phyloP scores from a whole-genome alignment of 2,329 filamentous ascomycete genomes.

The Zasmidium citrigriseum region DNA sequence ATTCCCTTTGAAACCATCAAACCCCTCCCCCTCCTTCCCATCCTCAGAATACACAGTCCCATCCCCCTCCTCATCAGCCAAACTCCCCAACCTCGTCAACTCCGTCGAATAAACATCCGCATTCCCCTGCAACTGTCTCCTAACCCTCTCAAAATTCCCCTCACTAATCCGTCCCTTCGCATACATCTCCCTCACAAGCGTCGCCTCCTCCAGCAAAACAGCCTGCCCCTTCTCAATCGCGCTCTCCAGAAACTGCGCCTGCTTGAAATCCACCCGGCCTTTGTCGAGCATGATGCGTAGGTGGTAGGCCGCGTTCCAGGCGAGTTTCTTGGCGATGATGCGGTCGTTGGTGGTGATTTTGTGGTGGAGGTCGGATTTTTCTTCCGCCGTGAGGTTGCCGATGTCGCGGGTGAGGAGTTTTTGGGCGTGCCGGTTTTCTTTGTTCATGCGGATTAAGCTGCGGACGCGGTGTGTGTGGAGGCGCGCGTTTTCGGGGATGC shows the following conservation, averaged over 20 bases:
- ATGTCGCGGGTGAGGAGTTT: conserved; percentile 6
- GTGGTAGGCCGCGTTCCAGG: conserved; percentile 25
- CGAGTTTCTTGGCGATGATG: conserved; percentile 23
- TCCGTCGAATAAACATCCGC: conserved; percentile 25
- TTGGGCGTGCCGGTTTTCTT: conserved; percentile 8
- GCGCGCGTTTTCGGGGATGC: conserved; percentile 13
- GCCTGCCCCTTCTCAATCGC: conserved; percentile 29
- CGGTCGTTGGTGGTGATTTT: conserved; percentile 16
- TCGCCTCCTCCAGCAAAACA: conserved; percentile 25
- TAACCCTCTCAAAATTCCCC: conserved; percentile 18
- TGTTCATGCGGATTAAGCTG: conserved; percentile 13
- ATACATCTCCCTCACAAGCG: conserved; percentile 10
- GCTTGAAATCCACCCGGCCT: conserved; percentile 23
- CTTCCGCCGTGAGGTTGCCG: conserved; percentile 8
- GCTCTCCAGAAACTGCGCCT: conserved; percentile 29
- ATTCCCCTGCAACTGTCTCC: conserved; percentile 18
- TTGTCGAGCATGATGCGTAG: conserved; percentile 32
- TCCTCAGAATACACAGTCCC: conserved; percentile 7
- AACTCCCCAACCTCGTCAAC: conserved; percentile 26
- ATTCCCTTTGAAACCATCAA: conserved; percentile 8
- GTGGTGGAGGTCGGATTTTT: conserved; percentile 12
- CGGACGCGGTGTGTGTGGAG: conserved; percentile 14
- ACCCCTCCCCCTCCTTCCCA: conserved; percentile 5
- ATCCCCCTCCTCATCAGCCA: conserved; percentile 28
- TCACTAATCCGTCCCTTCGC: conserved; percentile 19